Evolutionary conservation across 768 basidiomycete genomes (phyloP).

Genomic region (Lactarius trivialis): DNA sequence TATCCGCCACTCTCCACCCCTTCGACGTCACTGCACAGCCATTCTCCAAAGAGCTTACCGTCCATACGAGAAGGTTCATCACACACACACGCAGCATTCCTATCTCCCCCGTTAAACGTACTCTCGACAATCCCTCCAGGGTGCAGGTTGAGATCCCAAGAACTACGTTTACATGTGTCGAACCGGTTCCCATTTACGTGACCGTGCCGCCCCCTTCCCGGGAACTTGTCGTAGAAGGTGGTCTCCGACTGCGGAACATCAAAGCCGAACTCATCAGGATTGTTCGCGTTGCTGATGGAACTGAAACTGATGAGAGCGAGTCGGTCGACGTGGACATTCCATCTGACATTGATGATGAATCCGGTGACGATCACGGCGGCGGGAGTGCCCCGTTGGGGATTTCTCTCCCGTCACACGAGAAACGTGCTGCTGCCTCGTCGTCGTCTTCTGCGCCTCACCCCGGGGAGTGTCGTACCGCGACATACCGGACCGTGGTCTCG

Average conservation of each 20-base stretch:
- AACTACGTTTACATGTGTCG: conserved; percentile 62
- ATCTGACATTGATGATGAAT: conserved; percentile 21
- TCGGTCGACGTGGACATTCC: conserved; percentile 22
- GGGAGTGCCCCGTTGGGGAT: conserved; percentile 31
- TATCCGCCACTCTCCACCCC: conserved; percentile 58
- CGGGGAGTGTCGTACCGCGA: conserved; percentile 16
- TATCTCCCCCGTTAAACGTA: conserved; percentile 52
- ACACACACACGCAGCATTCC: conserved; percentile 53
- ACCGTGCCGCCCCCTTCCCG: conserved; percentile 70
- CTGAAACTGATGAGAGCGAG: conserved; percentile 10
- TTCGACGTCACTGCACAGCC: conserved; percentile 33
- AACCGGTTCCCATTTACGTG: conserved; percentile 72
- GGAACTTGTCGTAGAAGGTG: conserved; percentile 60
- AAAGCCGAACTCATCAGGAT: conserved; percentile 70
- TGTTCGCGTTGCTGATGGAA: conserved; percentile 47
- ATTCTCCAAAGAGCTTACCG: conserved; percentile 50
- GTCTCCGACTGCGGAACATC: conserved; percentile 72
- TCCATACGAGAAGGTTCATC: conserved; percentile 71
- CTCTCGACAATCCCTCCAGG: conserved; percentile 54
- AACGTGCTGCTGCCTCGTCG: conserved; percentile 17
- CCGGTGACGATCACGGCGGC: conserved; percentile 35
- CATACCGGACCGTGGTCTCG: conserved; percentile 52
- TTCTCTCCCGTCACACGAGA: conserved; percentile 23
- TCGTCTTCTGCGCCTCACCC: conserved; percentile 26
- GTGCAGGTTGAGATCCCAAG: conserved; percentile 69